A percentile compares a stretch with the other conserved stretches of the same genome.
Evolutionary conservation across 2,329 filamentous ascomycete genomes (phyloP).

Genomic region (Pseudopyrenochaeta lycopersici): DNA sequence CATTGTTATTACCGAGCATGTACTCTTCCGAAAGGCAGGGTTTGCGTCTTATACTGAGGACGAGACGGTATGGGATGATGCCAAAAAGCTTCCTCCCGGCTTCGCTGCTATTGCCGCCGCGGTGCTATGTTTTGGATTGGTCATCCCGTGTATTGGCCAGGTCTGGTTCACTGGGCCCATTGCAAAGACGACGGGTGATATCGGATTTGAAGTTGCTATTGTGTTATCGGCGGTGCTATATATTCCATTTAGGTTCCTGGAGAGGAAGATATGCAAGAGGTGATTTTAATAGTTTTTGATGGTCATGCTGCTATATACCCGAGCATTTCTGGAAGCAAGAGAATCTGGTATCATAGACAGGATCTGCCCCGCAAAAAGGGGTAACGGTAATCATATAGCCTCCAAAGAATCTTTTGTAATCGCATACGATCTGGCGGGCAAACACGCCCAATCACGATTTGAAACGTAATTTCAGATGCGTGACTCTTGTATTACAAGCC

Average conservation of each 20-base stretch:
- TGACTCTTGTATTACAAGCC: neutral
- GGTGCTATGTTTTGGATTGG: slow-evolving; percentile 54
- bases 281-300: slow-evolving; percentile 8
- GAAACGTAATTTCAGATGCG: neutral
- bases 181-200: slow-evolving; percentile 67
- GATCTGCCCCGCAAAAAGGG: neutral
- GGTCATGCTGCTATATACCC: neutral
- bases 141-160: slow-evolving; percentile 69
- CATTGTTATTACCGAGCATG: slow-evolving; percentile 47
- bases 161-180: slow-evolving; percentile 70
- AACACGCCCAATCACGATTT: neutral
- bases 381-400: no score
- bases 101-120: slow-evolving; percentile 52
- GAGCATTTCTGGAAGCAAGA: neutral
- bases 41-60: slow-evolving; percentile 49
- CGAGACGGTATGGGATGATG: slow-evolving; percentile 51
- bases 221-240: slow-evolving; percentile 57
- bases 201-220: slow-evolving; percentile 72
- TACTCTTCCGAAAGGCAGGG: slow-evolving; percentile 47
- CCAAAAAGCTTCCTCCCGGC: slow-evolving; percentile 51
- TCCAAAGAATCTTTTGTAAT: no score
- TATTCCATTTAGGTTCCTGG: slow-evolving; percentile 53
- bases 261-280: slow-evolving; percentile 40
- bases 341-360: neutral
- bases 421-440: no score